phyloP scores from a whole-genome alignment of 2,329 filamentous ascomycete genomes.

The Reticulascus tulasneorum region DNA sequence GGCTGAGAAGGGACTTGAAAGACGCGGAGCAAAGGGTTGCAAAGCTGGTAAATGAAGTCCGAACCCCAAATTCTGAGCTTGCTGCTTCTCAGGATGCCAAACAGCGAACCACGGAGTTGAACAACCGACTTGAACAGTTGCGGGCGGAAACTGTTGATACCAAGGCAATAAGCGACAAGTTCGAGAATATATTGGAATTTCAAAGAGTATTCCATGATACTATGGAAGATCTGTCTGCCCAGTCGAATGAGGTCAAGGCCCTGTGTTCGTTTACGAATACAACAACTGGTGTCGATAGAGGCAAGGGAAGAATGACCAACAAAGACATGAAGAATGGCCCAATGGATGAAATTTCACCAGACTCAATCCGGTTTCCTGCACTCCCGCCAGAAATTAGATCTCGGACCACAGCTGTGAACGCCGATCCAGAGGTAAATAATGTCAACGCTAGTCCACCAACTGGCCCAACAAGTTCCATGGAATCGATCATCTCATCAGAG shows the following conservation, averaged over 20 bases:
- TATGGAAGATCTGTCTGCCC: not conserved
- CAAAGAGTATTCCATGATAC: conserved; percentile 1
- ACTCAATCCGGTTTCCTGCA: no score
- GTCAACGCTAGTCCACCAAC: no score
- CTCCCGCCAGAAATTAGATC: no score
- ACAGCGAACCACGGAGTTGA: no score
- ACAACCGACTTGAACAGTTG: not conserved
- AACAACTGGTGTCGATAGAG: no score
- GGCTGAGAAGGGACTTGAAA: conserved; percentile 4
- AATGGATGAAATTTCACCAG: no score
- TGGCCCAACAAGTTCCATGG: no score
- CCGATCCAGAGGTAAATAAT: no score
- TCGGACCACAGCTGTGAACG: no score
- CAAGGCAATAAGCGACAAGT: not conserved
- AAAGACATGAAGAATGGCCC: no score
- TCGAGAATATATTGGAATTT: not conserved
- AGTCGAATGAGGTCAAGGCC: not conserved
- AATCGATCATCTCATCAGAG: no score
- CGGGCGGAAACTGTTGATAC: not conserved
- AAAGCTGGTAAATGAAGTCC: conserved; percentile 11
- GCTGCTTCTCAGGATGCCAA: not conserved
- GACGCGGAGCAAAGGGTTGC: conserved; percentile 8
- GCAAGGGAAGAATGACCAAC: no score
- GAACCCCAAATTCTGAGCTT: conserved; percentile 4
- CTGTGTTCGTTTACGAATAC: not conserved